Percentiles rank a stretch among this genome's conserved stretches.
These are phyloP conservation scores for Fusarium nygamai DNA, from an alignment of 2,329 filamentous ascomycete genomes.

Conservation along the genomic window DNA sequence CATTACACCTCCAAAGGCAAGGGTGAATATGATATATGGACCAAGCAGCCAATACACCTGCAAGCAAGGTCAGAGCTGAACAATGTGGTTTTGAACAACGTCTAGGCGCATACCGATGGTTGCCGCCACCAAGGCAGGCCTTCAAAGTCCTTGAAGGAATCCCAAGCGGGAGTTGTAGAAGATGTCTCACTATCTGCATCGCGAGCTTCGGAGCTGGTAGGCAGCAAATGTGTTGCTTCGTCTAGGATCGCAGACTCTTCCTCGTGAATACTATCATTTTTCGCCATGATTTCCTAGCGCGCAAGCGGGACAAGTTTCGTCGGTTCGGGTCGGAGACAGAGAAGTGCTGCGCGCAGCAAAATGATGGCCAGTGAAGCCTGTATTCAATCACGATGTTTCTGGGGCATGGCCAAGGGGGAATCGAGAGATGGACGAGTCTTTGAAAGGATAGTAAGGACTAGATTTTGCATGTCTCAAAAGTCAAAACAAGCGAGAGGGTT, in stretches of 20 bases:
- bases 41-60: conserved; percentile 85
- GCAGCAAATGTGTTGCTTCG: conserved; percentile 54
- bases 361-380: conserved; percentile 15
- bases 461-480: conserved; percentile 21
- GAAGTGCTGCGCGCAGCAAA: conserved; percentile 13
- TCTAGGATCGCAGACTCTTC: conserved; percentile 19
- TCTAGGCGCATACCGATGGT: conserved; percentile 64
- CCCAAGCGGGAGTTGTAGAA: conserved; percentile 52
- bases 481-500: conserved; percentile 15
- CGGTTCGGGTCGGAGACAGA: conserved; percentile 2
- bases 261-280: background rate
- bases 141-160: conserved; percentile 66
- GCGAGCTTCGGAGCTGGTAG: conserved; percentile 33
- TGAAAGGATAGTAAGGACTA: background rate
- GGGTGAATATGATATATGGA: conserved; percentile 82
- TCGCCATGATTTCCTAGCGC: conserved; percentile 20
- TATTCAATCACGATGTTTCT: conserved; percentile 20
- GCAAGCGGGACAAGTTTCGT: background rate
- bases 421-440: conserved; percentile 1
- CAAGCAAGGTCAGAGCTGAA: conserved; percentile 36
- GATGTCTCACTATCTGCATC: conserved; percentile 19
- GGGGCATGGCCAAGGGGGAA: conserved; percentile 21
- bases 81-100: background rate
- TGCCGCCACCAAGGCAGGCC: conserved; percentile 69
- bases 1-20: conserved; percentile 86